A percentile compares a stretch with the other conserved stretches of the same genome.
Evolutionary conservation across 768 basidiomycete genomes (phyloP).

Genomic region (Pisolithus marmoratus): DNA sequence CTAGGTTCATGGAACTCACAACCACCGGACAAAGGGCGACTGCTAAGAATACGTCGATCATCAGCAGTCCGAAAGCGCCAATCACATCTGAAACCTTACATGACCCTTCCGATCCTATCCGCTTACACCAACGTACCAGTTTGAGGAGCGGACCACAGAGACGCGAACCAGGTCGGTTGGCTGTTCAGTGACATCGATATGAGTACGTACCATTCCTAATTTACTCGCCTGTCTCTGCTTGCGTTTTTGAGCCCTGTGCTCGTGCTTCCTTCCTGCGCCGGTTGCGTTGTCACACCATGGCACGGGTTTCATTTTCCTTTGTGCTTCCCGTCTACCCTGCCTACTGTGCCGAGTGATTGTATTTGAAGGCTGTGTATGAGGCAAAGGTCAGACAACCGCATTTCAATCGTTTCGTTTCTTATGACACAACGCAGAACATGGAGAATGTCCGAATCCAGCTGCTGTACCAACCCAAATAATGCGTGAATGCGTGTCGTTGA

Average conservation of each 20-base stretch:
- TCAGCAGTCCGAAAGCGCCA: too few relatives aligned
- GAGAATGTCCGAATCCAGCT: conserved; percentile 70
- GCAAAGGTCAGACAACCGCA: too few relatives aligned
- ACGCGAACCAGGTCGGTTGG: conserved; percentile 58
- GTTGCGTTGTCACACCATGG: not conserved
- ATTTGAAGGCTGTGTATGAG: too few relatives aligned
- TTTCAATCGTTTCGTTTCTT: conserved; percentile 1
- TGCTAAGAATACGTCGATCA: too few relatives aligned
- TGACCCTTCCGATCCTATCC: conserved; percentile 35
- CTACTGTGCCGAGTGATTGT: too few relatives aligned
- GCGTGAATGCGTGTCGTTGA: conserved; percentile 44
- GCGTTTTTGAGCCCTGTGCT: not conserved
- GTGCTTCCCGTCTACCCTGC: too few relatives aligned
- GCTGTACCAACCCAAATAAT: conserved; percentile 59
- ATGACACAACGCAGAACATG: conserved; percentile 37
- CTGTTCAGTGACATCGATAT: conserved; percentile 61
- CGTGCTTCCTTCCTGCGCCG: conserved; percentile 10
- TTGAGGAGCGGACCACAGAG: conserved; percentile 33
- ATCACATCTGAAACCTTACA: conserved; percentile 38
- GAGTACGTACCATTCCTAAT: conserved; percentile 44
- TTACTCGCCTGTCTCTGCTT: not conserved
- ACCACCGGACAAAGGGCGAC: too few relatives aligned
- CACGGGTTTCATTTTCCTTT: not conserved
- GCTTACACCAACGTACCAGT: conserved; percentile 30
- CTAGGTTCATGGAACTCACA: too few relatives aligned